phyloP scores from a whole-genome alignment of 768 basidiomycete genomes.

The Lentinula guzmanii region DNA sequence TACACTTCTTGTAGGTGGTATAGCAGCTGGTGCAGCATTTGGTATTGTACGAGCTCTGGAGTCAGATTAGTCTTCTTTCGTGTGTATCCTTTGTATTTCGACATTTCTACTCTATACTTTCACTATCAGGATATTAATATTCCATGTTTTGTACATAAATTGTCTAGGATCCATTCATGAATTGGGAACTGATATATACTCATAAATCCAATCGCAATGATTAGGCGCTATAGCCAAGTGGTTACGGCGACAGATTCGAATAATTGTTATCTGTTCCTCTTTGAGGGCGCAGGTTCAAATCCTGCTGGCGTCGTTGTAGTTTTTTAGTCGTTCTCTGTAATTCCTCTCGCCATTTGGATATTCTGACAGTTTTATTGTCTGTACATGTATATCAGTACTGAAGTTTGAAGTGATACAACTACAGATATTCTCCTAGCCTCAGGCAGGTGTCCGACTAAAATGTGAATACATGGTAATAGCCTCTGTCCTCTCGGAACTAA shows the following conservation, averaged over 20 bases:
- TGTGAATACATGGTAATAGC: neutral
- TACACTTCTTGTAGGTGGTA: constrained; percentile 84
- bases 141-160: no score
- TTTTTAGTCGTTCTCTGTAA: neutral
- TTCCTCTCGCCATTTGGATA: no score
- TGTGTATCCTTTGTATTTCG: neutral
- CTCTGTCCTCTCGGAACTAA: neutral
- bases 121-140: neutral
- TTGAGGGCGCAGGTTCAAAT: constrained; percentile 4
- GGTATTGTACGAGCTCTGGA: constrained; percentile 46
- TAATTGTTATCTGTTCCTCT: neutral
- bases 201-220: no score
- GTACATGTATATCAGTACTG: neutral
- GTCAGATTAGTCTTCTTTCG: neutral
- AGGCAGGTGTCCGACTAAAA: neutral
- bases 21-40: constrained; percentile 73
- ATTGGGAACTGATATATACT: no score
- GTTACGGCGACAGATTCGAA: constrained; percentile 63
- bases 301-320: neutral
- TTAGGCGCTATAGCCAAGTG: constrained; percentile 72
- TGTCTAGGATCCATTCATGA: neutral
- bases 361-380: no score
- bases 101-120: neutral
- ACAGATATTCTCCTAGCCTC: no score
- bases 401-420: no score